Evolutionary conservation across 2,329 filamentous ascomycete species (phyloP).

Genomic region (Penicillium sp.): DNA sequence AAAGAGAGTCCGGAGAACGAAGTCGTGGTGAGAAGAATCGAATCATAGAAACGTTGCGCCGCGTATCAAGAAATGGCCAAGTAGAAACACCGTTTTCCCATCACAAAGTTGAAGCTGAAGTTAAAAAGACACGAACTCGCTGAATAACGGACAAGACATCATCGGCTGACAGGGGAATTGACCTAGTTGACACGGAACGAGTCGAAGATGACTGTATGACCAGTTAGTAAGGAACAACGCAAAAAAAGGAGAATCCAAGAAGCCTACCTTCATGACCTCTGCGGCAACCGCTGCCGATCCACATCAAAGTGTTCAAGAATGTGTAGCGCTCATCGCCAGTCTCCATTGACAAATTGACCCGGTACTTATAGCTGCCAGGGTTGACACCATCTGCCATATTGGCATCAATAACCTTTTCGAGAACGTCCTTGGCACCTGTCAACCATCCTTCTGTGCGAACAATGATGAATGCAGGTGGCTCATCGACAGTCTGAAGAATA

Average conservation of each 20-base stretch:
- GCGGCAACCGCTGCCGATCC: constrained; percentile 50
- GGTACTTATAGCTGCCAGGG: constrained; percentile 50
- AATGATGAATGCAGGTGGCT: constrained; percentile 50
- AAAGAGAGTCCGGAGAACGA: neutral
- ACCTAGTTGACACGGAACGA: constrained; percentile 38
- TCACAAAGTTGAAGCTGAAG: constrained; percentile 8
- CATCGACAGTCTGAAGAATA: constrained; percentile 51
- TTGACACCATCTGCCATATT: constrained; percentile 47
- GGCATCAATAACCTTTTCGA: constrained; percentile 49
- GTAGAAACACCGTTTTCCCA: constrained; percentile 25
- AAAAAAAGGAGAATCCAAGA: neutral
- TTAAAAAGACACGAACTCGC: constrained; percentile 14
- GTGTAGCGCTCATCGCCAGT: constrained; percentile 51
- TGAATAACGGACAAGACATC: constrained; percentile 21
- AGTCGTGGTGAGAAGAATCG: constrained; percentile 1
- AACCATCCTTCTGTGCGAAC: constrained; percentile 50
- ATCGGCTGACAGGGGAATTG: constrained; percentile 1
- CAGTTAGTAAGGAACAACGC: constrained; percentile 4
- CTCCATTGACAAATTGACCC: constrained; percentile 49
- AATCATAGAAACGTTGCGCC: constrained; percentile 13
- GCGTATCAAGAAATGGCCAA: constrained; percentile 10
- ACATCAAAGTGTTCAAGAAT: constrained; percentile 51
- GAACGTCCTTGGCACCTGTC: constrained; percentile 48
- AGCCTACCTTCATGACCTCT: constrained; percentile 46
- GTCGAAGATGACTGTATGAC: constrained; percentile 34